phyloP scores from a whole-genome alignment of 495 filamentous ascomycete species.

The Pseudoneurospora amorphoporcata region DNA sequence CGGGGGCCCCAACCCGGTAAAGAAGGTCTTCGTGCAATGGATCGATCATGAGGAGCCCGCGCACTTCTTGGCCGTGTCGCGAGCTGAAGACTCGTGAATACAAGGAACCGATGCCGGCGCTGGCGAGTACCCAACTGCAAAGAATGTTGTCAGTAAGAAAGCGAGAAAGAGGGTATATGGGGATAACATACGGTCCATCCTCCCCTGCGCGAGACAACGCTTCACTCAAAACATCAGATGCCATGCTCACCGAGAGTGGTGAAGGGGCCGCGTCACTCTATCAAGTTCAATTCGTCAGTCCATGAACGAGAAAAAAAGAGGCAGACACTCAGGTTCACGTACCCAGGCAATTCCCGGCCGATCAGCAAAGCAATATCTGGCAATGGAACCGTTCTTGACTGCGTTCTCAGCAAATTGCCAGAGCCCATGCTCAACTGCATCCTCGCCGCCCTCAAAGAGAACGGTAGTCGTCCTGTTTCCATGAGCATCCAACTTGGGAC shows the following conservation, averaged over 20 bases:
- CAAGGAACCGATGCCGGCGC: conserved; percentile 69
- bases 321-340: conserved; percentile 3
- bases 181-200: conserved; percentile 46
- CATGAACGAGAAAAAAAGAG: background rate
- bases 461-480: conserved; percentile 56
- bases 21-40: conserved; percentile 79
- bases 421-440: conserved; percentile 63
- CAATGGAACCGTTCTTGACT: conserved; percentile 62
- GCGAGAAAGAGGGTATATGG: background rate
- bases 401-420: conserved; percentile 60
- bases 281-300: background rate
- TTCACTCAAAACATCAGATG: conserved; percentile 74
- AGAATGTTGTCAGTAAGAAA: background rate
- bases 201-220: conserved; percentile 72
- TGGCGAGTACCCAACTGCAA: conserved; percentile 46
- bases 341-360: conserved; percentile 81
- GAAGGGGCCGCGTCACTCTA: conserved; percentile 82
- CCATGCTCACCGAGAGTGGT: conserved; percentile 84
- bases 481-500: conserved; percentile 43
- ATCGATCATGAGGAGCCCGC: conserved; percentile 78
- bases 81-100: conserved; percentile 85
- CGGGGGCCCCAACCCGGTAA: conserved; percentile 48
- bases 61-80: conserved; percentile 59
- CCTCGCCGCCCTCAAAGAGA: conserved; percentile 71
- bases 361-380: conserved; percentile 91